A percentile compares a stretch with the other conserved stretches of the same genome.
phyloP scores from a whole-genome alignment of 2,329 filamentous ascomycete genomes.

The Aspergillus carbonarius region DNA sequence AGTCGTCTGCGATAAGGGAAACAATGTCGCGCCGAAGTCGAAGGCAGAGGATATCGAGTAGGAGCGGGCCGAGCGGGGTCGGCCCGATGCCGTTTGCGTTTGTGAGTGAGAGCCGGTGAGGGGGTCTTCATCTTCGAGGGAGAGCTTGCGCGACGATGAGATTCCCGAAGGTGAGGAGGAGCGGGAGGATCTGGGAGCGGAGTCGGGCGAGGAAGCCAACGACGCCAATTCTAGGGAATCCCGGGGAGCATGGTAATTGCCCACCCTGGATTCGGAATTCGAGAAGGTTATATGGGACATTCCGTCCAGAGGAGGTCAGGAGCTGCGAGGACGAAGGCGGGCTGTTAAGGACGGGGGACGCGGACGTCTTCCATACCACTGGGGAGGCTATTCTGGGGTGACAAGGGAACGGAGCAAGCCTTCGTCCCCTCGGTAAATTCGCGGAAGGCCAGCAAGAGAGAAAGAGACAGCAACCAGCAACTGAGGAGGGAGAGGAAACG shows the following conservation, averaged over 20 bases:
- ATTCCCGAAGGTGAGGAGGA: constrained; percentile 77
- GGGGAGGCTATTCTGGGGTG: neutral
- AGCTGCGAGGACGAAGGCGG: constrained; percentile 6
- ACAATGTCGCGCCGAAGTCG: constrained; percentile 90
- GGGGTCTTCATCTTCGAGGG: constrained; percentile 82
- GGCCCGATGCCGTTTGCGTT: constrained; percentile 50
- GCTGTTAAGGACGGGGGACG: constrained; percentile 8
- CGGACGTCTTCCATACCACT: constrained; percentile 15
- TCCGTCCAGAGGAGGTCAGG: constrained; percentile 6
- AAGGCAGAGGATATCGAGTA: constrained; percentile 93
- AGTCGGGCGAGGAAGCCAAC: constrained; percentile 74
- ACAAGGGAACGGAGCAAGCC: neutral
- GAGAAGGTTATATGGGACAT: constrained; percentile 37
- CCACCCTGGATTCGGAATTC: constrained; percentile 28
- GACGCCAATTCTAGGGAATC: constrained; percentile 97
- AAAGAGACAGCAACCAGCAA: neutral
- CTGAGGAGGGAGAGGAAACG: neutral
- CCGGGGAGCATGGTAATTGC: constrained; percentile 53
- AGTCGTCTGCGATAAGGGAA: constrained; percentile 82
- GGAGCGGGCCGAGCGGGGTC: constrained; percentile 60
- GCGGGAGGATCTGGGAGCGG: constrained; percentile 64
- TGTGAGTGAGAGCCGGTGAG: constrained; percentile 55
- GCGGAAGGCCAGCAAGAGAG: neutral
- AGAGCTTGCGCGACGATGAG: constrained; percentile 87
- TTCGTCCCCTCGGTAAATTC: neutral